Conservation (phyloP, 2,329 filamentous ascomycete genomes). For the Penicillium sp. region DNA sequence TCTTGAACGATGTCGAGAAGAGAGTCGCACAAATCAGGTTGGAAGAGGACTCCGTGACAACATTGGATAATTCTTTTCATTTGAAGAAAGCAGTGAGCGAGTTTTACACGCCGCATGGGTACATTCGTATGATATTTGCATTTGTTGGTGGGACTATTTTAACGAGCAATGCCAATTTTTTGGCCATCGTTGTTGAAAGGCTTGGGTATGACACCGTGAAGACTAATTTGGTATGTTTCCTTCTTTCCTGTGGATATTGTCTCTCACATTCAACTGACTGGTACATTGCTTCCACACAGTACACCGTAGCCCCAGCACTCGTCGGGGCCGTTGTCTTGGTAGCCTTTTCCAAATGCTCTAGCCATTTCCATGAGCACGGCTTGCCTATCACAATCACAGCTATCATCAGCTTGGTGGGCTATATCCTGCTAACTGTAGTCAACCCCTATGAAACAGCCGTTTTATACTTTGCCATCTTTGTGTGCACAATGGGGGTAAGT, state of each 20-base stretch:
- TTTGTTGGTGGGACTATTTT: slow-evolving; percentile 28
- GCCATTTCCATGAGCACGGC: slow-evolving; percentile 57
- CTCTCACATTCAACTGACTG: not conserved
- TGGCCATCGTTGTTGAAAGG: slow-evolving; percentile 27
- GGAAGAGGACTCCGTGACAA: slow-evolving; percentile 29
- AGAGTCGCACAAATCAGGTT: slow-evolving; percentile 34
- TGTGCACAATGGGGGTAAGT: slow-evolving; percentile 61
- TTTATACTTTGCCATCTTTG: slow-evolving; percentile 68
- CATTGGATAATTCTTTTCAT: slow-evolving; percentile 29
- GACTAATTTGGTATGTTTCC: slow-evolving; percentile 56
- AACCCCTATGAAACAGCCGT: slow-evolving; percentile 56
- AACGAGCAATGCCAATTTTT: slow-evolving; percentile 26
- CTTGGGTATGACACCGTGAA: slow-evolving; percentile 51
- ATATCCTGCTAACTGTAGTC: slow-evolving; percentile 69
- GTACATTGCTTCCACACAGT: slow-evolving; percentile 8
- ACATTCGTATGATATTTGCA: slow-evolving; percentile 25
- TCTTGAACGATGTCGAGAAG: slow-evolving; percentile 36
- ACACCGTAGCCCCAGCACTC: slow-evolving; percentile 65
- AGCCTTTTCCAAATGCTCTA: slow-evolving; percentile 65
- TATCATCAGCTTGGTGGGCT: slow-evolving; percentile 66
- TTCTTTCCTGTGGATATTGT: not conserved
- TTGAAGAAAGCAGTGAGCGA: slow-evolving; percentile 26
- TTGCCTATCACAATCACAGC: slow-evolving; percentile 68
- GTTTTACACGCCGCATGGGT: slow-evolving; percentile 27
- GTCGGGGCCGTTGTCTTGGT: slow-evolving; percentile 67